phyloP scores from a whole-genome alignment of 768 basidiomycete genomes.

The Serendipita sp. region DNA sequence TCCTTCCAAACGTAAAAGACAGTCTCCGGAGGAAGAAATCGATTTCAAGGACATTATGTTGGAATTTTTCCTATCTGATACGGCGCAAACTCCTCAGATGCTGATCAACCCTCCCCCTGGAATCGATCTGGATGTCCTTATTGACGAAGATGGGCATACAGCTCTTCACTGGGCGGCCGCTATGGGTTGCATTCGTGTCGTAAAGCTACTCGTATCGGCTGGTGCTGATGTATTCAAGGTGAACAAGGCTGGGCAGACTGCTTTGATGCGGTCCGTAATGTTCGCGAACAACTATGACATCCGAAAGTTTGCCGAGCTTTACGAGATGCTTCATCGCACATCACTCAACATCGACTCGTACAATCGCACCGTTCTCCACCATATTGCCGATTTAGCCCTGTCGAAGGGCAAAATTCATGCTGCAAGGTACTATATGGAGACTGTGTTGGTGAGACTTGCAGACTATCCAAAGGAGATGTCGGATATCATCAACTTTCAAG shows the following conservation, averaged over 20 bases:
- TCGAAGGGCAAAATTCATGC: constrained; percentile 96
- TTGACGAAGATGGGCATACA: constrained; percentile 96
- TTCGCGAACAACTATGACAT: constrained; percentile 99
- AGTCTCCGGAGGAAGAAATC: not conserved
- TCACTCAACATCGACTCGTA: constrained; percentile 97
- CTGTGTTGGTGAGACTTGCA: constrained; percentile 65
- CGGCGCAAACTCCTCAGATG: constrained; percentile 72
- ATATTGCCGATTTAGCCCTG: constrained; percentile 94
- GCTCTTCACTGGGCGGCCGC: constrained; percentile 97
- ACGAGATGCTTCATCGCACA: constrained; percentile 91
- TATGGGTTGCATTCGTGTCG: constrained; percentile 93
- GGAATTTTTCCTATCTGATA: constrained; percentile 97
- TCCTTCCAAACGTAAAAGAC: constrained; percentile 1
- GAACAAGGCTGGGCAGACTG: constrained; percentile 91
- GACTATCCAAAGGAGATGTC: constrained; percentile 93
- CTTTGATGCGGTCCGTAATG: constrained; percentile 98
- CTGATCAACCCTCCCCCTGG: constrained; percentile 77
- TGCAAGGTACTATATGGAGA: constrained; percentile 98
- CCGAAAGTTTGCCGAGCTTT: constrained; percentile 94
- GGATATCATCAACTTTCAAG: constrained; percentile 97
- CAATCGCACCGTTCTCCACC: constrained; percentile 91
- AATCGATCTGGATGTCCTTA: constrained; percentile 89
- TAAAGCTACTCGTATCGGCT: constrained; percentile 81
- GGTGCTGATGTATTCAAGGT: constrained; percentile 95
- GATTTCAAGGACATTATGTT: constrained; percentile 88